Evolutionary conservation across 2,329 filamentous ascomycete genomes (phyloP), one percentile per base, ranked within the genome.

Genomic region (Aspergillus amoenus): DNA sequence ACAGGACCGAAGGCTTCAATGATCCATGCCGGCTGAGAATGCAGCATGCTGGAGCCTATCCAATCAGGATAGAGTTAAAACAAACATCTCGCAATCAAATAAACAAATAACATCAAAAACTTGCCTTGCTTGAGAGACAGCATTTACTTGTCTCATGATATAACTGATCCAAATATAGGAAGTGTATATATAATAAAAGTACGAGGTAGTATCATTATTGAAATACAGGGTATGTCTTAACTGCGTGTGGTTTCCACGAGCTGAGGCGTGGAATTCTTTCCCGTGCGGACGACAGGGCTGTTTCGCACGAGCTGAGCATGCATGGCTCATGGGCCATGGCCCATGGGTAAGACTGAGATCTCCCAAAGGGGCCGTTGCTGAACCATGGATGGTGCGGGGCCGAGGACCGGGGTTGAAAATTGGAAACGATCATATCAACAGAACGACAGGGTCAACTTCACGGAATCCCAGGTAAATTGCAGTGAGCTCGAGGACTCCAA

Each of bases 371-470:
- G 27, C 42, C 13, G 22, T 17, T 21, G 11, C 13, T 37, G 47
- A 56, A 47, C 55, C 55, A 41, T 52, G 55, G 55, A 46, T 41
- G 34, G 34, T n/a, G 34, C 34, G 34, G 34, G 34, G 34, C 34
- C n/a, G 34, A 48, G 54, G 54, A 42, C 54, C 5, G 41, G 15
- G 43, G 43, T 48, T 48, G 17, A 48, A 55, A 37, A 21, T 43
- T 47, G 41, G 32, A n/a, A 56, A 22, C 46, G 17, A 47, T 44
- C 44, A 24, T 17, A 55, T 49, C 44, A 12, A 41, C 27, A 45
- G 43, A 45, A 32, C 27, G 13, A 18, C 18, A 34, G 21, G 17
- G 11, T 52, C 27, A 30, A 30, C 27, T 30, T 9, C 27, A 30
- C 3, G 9, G 9, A 9, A 11, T 30, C 27, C 4, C 27, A 30